Base-by-base conservation (phyloP, 1,284 basidiomycete species). In the Sanghuangporus weigelae region DNA sequence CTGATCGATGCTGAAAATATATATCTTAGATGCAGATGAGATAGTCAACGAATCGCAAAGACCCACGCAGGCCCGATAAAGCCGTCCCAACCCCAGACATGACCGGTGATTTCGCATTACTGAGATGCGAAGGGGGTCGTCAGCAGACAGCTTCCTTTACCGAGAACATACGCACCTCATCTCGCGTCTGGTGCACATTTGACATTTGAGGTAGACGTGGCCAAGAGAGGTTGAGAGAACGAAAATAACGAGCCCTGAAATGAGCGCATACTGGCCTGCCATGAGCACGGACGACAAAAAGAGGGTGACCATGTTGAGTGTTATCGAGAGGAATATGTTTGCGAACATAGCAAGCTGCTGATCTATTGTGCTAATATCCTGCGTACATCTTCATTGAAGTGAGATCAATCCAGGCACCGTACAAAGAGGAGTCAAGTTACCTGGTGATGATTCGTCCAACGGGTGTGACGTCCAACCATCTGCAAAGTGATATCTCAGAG, bases 21-120 rank as follows among this genome's bases (percentile, higher is more conserved):
- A 42, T 7, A 46, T 42, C 5, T 26, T 14, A n/a, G 3, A 35
- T n/a, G n/a, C 5, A 31, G 19, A 46, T 26, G 50, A 31, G n/a
- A 44, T 16, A 23, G 35, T 11, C 11, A 14, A 16, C 11, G 19
- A 19, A 49, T 19, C n/a, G 11, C 38, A 42, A 26, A 3, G 10
- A 51, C 63, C 49, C 42, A 71, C 68, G 36, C 23, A 80, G 73
- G 21, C 79, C 79, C 35, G 73, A 68, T 36, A 81, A 70, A 1
- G 76, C 74, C 14, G 78, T 75, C 1, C 76, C 75, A 63, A 82
- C 76, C 63, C 78, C 77, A 36, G 76, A 77, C 68, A 80, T 75
- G 19, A 82, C 71, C 0, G 81, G 81, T 0, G 73, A 67, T 42
- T 72, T 75, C 53, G 79, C 75, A 63, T 81, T 81, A 51, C 77